A percentile compares a stretch with the other conserved stretches of the same genome.
Evolutionary conservation across 768 basidiomycete species (phyloP).

Genomic region (Xerocomus spinulosus): DNA sequence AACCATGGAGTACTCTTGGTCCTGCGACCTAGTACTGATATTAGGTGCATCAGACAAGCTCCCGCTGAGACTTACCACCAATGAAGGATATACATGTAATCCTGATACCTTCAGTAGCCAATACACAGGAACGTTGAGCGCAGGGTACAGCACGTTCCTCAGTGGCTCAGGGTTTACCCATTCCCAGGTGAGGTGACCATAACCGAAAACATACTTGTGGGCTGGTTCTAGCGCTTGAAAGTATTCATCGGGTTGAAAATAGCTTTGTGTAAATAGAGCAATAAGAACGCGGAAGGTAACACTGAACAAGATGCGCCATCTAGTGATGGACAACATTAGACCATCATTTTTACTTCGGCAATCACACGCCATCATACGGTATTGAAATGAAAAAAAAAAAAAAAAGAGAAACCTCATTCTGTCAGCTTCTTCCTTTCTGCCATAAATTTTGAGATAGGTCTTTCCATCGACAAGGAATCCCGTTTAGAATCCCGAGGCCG

Average conservation of each 20-base stretch:
- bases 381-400: too few species aligned
- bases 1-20: conserved; percentile 75
- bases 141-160: conserved; percentile 78
- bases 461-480: conserved; percentile 5
- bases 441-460: conserved; percentile 33
- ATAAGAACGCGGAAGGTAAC: conserved; percentile 51
- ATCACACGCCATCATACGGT: too few species aligned
- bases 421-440: conserved; percentile 25
- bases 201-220: conserved; percentile 82
- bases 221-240: conserved; percentile 94
- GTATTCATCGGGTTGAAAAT: conserved; percentile 97
- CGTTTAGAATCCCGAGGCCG: background rate
- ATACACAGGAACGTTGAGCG: conserved; percentile 75
- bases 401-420: too few species aligned
- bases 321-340: background rate
- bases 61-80: conserved; percentile 53
- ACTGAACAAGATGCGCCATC: conserved; percentile 30
- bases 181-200: conserved; percentile 94
- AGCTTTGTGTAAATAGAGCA: conserved; percentile 70
- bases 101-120: conserved; percentile 56
- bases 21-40: conserved; percentile 52
- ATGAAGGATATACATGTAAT: conserved; percentile 45
- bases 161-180: conserved; percentile 72
- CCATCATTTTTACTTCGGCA: background rate
- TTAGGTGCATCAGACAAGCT: conserved; percentile 1